Base-by-base conservation (phyloP, 768 basidiomycete species). In the Panaeolus cyanescens region DNA sequence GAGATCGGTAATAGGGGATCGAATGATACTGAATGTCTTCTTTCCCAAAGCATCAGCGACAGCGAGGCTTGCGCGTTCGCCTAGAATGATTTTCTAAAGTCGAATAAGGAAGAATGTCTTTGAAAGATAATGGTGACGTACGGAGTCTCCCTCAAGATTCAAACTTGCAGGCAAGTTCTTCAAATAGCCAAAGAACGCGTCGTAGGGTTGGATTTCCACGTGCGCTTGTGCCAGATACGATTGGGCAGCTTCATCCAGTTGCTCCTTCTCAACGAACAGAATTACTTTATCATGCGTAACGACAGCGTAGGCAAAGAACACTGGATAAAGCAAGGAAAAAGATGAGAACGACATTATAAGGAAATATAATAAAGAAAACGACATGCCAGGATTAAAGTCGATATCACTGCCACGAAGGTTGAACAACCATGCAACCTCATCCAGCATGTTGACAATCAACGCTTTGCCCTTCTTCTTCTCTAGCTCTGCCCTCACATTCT, bases 391-490 rank as follows among this genome's bases (percentile, higher is more conserved):
- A 61, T 97, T 99, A 76, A 84, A 98, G 32, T 88, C 88, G 68
- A 99, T 96, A 71, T 98, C 96, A 2, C 88, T 85, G 1, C 95
- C 96, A 63, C 96, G 88, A 32, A 99, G 79, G 73, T 98, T 96
- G 77, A 94, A 92, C 36, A 95, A 70, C 95, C 95, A 99, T 0
- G 94, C 95, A 55, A 96, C 87, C 72, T 99, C 96, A 72, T 99
- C 96, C 20, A 99, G 84, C 82, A 90, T 88, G n/a, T 83, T 90
- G 4, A 98, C 83, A 1, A 96, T 88, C 39, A 92, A 73, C 1
- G 91, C 94, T 64, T 87, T 83, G n/a, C 76, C 77, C 20, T 86
- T 83, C 67, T 86, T 81, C 77, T 85, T 86, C 59, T 71, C 67
- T 58, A 96, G 65, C 62, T 90, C 87, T 59, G 86, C 82, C 32